phyloP scores from a whole-genome alignment of 257 asterid genomes.

The Plectranthus barbatus region DNA sequence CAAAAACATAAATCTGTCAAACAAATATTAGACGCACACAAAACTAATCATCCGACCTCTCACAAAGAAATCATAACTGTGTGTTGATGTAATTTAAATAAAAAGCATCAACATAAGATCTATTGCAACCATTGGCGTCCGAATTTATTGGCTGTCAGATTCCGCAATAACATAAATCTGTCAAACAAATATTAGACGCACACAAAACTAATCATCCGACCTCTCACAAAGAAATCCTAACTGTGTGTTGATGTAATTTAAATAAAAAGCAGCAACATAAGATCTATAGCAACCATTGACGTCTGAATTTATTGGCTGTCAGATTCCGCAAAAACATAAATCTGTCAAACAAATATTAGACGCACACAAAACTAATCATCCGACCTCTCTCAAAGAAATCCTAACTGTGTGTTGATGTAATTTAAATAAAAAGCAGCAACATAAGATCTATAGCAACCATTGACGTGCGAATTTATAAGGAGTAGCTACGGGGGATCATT shows the following conservation, averaged over 20 bases:
- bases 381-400: not conserved
- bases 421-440: not conserved
- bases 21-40: not conserved
- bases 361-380: not conserved
- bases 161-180: not conserved
- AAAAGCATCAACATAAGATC: not conserved
- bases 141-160: not conserved
- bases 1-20: not conserved
- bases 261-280: not conserved
- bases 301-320: not conserved
- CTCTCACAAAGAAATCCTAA: not conserved
- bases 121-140: too few relatives aligned
- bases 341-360: not conserved
- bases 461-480: not conserved
- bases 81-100: not conserved
- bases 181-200: not conserved
- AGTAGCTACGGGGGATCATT: not conserved
- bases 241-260: not conserved
- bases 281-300: too few relatives aligned
- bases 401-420: not conserved
- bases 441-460: not conserved
- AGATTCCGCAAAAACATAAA: not conserved
- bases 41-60: not conserved
- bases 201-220: constrained; percentile 1
- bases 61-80: not conserved